Conservation (phyloP, 148 eudicot species). For the Selenicereus undatus region DNA sequence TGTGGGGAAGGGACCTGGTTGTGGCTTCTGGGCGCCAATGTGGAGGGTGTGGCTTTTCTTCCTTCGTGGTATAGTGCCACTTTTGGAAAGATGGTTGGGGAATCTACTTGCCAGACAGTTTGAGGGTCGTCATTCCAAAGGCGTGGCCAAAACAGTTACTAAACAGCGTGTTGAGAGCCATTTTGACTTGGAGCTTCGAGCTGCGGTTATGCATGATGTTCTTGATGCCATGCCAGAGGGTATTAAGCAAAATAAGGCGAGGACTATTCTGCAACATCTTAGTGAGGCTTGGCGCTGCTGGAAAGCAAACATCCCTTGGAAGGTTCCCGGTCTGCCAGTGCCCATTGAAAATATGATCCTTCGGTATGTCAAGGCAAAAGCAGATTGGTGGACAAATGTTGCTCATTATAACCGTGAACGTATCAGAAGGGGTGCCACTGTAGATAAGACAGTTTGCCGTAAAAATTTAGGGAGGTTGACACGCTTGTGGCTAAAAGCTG, state of each 20-base stretch:
- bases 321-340: conserved; percentile 98
- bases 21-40: conserved; percentile 99
- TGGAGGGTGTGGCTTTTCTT: conserved; percentile 99
- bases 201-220: conserved; percentile 99
- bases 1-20: conserved; percentile 99
- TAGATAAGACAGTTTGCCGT: conserved; percentile 96
- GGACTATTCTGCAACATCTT: conserved; percentile 95
- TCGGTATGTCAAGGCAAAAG: conserved; percentile 98
- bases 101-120: conserved; percentile 95
- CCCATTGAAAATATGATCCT: conserved; percentile 99
- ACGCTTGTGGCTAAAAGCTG: conserved; percentile 99
- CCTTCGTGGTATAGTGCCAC: conserved; percentile 97
- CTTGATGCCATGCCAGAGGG: conserved; percentile 99
- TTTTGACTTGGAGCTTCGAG: conserved; percentile 99
- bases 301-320: conserved; percentile 99
- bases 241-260: conserved; percentile 93
- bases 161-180: conserved; percentile 99
- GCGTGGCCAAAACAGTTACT: conserved; percentile 98
- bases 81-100: conserved; percentile 97
- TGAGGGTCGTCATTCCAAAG: conserved; percentile 98
- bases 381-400: conserved; percentile 99
- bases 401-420: conserved; percentile 99
- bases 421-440: conserved; percentile 98
- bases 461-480: conserved; percentile 98
- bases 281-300: conserved; percentile 99